Conservation (phyloP, 768 basidiomycete species). For the Paxillus rubicundulus region DNA sequence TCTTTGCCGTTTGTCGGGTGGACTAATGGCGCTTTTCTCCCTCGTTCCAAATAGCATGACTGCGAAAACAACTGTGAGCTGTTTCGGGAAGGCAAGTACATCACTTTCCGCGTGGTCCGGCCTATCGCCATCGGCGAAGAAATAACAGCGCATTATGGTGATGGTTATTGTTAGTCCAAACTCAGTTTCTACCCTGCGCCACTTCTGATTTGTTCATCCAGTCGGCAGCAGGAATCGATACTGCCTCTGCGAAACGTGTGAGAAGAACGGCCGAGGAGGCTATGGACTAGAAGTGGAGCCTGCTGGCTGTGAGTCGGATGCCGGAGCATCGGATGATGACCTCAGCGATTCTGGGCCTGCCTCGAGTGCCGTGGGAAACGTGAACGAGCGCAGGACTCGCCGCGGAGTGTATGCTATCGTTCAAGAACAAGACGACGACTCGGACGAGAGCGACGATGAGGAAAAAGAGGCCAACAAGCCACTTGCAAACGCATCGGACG, state of each 20-base stretch:
- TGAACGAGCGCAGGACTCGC: slow-evolving; percentile 78
- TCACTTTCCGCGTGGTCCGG: slow-evolving; percentile 82
- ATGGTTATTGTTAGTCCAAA: slow-evolving; percentile 76
- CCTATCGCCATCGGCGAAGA: slow-evolving; percentile 80
- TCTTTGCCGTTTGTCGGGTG: slow-evolving; percentile 2
- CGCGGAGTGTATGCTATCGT: slow-evolving; percentile 78
- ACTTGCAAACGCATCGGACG: slow-evolving; percentile 45
- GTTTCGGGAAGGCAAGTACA: slow-evolving; percentile 85
- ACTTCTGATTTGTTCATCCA: slow-evolving; percentile 35
- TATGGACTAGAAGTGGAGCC: slow-evolving; percentile 57
- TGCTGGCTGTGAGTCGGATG: slow-evolving; percentile 47
- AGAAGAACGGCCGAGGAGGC: slow-evolving; percentile 70
- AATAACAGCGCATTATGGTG: slow-evolving; percentile 87
- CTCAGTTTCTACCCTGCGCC: slow-evolving; percentile 20
- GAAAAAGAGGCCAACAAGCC: slow-evolving; percentile 47
- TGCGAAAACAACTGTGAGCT: slow-evolving; percentile 88
- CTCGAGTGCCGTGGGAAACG: slow-evolving; percentile 51
- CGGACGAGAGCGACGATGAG: slow-evolving; percentile 61
- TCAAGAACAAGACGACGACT: slow-evolving; percentile 55
- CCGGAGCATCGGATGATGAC: slow-evolving; percentile 34
- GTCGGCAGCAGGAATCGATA: slow-evolving; percentile 68
- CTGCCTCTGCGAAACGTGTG: slow-evolving; percentile 87
- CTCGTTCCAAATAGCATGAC: slow-evolving; percentile 61
- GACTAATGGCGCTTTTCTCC: background rate
- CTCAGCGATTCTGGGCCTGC: slow-evolving; percentile 42